A percentile compares a stretch with the other conserved stretches of the same genome.
phyloP scores from a whole-genome alignment of 257 asterid species.

The Rubia yunnanensis region DNA sequence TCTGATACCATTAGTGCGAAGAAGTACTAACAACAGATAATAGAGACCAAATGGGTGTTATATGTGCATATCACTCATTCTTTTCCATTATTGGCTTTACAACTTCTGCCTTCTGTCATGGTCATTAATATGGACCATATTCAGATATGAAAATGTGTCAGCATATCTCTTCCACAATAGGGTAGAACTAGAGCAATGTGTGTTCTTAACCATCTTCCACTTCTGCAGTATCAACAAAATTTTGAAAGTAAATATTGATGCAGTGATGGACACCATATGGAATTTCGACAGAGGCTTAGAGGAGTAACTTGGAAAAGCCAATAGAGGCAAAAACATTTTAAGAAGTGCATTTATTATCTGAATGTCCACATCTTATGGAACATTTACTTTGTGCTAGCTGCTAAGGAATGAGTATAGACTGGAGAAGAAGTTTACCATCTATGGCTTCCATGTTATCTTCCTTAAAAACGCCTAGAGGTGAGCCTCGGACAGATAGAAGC shows the following conservation, averaged over 20 bases:
- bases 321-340: not conserved
- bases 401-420: not conserved
- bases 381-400: not conserved
- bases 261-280: not conserved
- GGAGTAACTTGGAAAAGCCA: too few relatives aligned
- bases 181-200: not conserved
- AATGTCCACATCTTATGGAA: not conserved
- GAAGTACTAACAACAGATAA: too few relatives aligned
- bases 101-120: too few relatives aligned
- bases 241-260: not conserved
- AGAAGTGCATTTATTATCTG: not conserved
- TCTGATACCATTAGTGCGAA: not conserved
- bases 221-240: slow-evolving; percentile 16
- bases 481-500: slow-evolving; percentile 86
- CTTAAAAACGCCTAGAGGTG: slow-evolving; percentile 84
- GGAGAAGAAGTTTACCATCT: slow-evolving; percentile 38
- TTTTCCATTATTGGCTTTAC: too few relatives aligned
- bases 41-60: not conserved
- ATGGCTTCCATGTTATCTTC: slow-evolving; percentile 95
- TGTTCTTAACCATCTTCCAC: slow-evolving; percentile 13
- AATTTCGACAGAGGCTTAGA: not conserved
- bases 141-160: too few relatives aligned
- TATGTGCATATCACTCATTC: too few relatives aligned
- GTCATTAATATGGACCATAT: not conserved
- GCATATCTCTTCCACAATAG: not conserved